phyloP scores from a whole-genome alignment of 805 yeast genomes.

The Candida ponderosae region DNA sequence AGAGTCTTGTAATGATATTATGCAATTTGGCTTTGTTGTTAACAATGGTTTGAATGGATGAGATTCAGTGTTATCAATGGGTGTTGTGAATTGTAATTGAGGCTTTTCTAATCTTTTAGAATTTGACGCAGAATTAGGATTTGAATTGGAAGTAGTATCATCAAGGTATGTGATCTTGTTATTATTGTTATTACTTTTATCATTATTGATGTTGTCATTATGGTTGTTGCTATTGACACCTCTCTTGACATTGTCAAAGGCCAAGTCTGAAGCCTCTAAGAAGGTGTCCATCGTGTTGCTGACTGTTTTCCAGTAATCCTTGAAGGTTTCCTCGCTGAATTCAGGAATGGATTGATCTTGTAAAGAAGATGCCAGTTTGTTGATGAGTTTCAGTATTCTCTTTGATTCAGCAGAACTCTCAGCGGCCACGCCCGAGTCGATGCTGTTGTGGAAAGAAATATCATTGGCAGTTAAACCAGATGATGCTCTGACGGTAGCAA shows the following conservation, averaged over 20 bases:
- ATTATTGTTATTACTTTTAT: conserved; percentile 5
- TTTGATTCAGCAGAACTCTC: conserved; percentile 33
- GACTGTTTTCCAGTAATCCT: conserved; percentile 53
- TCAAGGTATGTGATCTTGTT: conserved; percentile 40
- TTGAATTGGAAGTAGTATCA: conserved; percentile 23
- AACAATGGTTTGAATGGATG: conserved; percentile 75
- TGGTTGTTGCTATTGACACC: conserved; percentile 10
- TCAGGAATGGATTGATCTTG: conserved; percentile 23
- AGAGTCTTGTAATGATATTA: conserved; percentile 48
- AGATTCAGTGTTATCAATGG: conserved; percentile 60
- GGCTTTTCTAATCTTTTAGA: conserved; percentile 50
- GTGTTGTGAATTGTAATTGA: conserved; percentile 47
- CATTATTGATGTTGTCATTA: conserved; percentile 8
- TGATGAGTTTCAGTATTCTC: conserved; percentile 37
- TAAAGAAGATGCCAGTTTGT: conserved; percentile 32
- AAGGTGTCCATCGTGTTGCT: conserved; percentile 58
- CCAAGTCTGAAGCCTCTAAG: conserved; percentile 70
- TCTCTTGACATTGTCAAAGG: conserved; percentile 39
- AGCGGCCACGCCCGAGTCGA: conserved; percentile 40
- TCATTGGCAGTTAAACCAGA: conserved; percentile 72
- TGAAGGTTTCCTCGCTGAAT: conserved; percentile 32
- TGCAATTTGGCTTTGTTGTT: conserved; percentile 62
- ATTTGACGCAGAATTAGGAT: conserved; percentile 8
- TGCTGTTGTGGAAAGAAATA: conserved; percentile 60
- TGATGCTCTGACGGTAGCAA: conserved; percentile 55